A percentile compares a stretch with the other conserved stretches of the same genome.
phyloP scores from a whole-genome alignment of 225 moss, liverwort and hornwort species.

The Climacium dendroides region DNA sequence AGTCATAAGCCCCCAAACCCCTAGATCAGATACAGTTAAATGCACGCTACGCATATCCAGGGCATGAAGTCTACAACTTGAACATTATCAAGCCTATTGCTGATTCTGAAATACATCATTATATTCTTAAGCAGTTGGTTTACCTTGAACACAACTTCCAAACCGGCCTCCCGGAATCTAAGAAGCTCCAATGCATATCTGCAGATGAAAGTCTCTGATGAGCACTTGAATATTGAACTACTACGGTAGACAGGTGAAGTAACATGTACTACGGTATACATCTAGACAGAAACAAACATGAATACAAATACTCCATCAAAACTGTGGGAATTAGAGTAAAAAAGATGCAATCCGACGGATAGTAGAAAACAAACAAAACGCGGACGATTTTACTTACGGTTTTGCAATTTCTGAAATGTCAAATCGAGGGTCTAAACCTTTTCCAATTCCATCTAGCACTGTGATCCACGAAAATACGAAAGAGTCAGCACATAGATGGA shows the following conservation, averaged over 20 bases:
- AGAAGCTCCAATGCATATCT: constrained; percentile 96
- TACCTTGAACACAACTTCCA: constrained; percentile 82
- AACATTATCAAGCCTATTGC: neutral
- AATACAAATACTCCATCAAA: neutral
- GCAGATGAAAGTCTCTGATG: neutral
- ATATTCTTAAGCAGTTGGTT: neutral
- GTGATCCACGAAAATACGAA: constrained; percentile 3
- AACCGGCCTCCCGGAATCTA: constrained; percentile 80
- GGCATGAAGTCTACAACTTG: neutral
- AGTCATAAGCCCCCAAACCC: neutral
- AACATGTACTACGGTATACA: neutral
- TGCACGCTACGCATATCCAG: neutral
- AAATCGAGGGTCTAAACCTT: constrained; percentile 93
- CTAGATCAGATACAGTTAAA: neutral
- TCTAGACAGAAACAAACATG: neutral
- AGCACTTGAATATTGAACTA: neutral
- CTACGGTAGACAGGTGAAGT: neutral
- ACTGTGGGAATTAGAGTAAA: neutral
- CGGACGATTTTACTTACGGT: constrained; percentile 40
- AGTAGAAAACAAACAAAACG: neutral
- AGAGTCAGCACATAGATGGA: neutral
- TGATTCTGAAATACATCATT: neutral
- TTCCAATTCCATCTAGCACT: constrained; percentile 97
- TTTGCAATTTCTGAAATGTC: constrained; percentile 97
- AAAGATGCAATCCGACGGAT: neutral